Evolutionary conservation across 306 rosid species (phyloP), one percentile per base, ranked within the genome.

Genomic region (Prunus kanzakura): DNA sequence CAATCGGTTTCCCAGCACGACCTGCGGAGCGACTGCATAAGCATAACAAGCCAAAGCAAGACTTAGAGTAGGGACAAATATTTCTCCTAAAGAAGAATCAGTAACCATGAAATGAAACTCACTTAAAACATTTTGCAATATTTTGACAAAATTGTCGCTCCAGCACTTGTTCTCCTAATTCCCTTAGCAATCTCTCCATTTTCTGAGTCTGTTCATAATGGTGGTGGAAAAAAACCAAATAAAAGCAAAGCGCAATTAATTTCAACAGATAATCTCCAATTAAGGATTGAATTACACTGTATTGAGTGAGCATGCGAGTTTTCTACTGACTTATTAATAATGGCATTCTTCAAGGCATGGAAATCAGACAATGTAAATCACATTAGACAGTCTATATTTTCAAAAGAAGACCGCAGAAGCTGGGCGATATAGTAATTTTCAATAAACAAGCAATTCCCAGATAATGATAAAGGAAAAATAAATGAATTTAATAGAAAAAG

Each of bases 1-100:
- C 25, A 55, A 85, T 25, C 29, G 99, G 98, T 52, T 95, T 92
- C 76, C 97, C 99, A 46, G 98, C 97, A 69, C 98, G 98, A 78
- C 86, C 99, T 20, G 93, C 75, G 0, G 97, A 91, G 66, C 85
- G 90, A 81, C 98, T 95, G 90, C 85, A 88, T 30, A 78, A 18
- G 43, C 72, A 85, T 18, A 69, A 77, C 69, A 84, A 15, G 38
- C 50, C 74, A 86, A 77, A 79, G 69, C 73, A 76, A 9, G 60
- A 61, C 51, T 79, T 71, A 25, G 56, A n/a, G 15, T 25, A 38
- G 9, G 9, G 43, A 1, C 43, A 7, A 38, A 38, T 6, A 38
- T 38, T 7, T 38, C 9, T 7, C 46, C n/a, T 41, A 11, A 43
- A 13, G 61, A 23, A 30, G 35, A 49, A 23, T 49, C 30, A 15